Conservation (phyloP, 1,139 yeast species). For the Geotrichum fermentans region DNA sequence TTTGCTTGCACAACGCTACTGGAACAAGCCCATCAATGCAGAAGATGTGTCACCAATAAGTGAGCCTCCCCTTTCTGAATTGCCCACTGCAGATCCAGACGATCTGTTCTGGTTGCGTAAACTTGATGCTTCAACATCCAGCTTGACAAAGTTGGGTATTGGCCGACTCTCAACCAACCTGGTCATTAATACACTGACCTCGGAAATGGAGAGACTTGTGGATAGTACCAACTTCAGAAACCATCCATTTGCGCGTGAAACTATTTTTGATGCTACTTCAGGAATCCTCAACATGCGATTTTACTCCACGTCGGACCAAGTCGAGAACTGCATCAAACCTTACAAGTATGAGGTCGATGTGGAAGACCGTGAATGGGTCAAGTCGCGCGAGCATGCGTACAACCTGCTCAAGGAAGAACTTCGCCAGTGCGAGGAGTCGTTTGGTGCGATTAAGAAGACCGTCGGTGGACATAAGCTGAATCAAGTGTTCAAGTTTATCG, state of each 20-base stretch:
- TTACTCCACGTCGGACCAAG: constrained; percentile 94
- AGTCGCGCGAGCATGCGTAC: constrained; percentile 74
- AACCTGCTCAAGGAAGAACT: constrained; percentile 75
- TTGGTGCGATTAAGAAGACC: constrained; percentile 55
- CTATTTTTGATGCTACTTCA: constrained; percentile 80
- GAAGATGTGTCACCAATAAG: constrained; percentile 5
- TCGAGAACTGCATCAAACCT: constrained; percentile 96
- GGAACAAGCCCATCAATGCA: constrained; percentile 60
- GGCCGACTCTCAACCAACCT: constrained; percentile 84
- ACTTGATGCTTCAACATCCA: constrained; percentile 75
- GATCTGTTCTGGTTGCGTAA: constrained; percentile 86
- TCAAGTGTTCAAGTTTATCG: constrained; percentile 74
- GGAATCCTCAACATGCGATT: constrained; percentile 71
- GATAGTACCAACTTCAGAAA: constrained; percentile 69
- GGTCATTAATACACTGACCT: constrained; percentile 71
- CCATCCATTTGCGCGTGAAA: constrained; percentile 78
- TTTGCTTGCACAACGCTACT: constrained; percentile 80
- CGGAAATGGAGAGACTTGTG: constrained; percentile 71
- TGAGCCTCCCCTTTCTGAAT: constrained; percentile 53
- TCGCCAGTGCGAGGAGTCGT: constrained; percentile 70
- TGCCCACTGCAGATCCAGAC: constrained; percentile 52
- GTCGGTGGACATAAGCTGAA: constrained; percentile 79
- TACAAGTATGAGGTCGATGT: constrained; percentile 94
- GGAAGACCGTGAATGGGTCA: constrained; percentile 89
- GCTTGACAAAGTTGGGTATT: constrained; percentile 85